Base-by-base conservation (phyloP, 2,329 filamentous ascomycete species). In the Hypomyces perniciosus region DNA sequence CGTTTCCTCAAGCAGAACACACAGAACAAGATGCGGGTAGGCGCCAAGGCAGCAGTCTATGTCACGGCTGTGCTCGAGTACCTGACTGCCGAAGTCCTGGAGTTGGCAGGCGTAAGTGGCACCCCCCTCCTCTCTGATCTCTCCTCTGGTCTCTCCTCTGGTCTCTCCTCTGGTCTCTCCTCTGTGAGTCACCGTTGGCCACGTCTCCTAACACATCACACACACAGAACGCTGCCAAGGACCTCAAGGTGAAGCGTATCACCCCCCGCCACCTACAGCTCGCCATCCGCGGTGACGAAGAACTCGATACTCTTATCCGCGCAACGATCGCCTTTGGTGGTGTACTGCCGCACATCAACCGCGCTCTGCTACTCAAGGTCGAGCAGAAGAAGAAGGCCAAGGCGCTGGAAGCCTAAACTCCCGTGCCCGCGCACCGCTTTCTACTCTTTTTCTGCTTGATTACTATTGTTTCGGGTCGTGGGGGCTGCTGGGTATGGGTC, bases 181-280 rank as follows among this genome's bases (percentile, higher is more conserved):
- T 9, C 46, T 44, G 20, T 33, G 44, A 52, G 28, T 52, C 39
- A 49, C 47, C 8, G 12, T 38, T 42, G 46, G 60, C 51, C 5
- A 38, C 56, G 29, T 55, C 52, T 48, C 43, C 60, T 64, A 40
- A 65, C 59, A n/a, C 13, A 31, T 35, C 45, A 13, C 34, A 39
- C 45, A 13, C 34, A 39, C 63, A 86, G 82, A 99, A 99, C 71
- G 93, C 93, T 48, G 93, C 93, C 72, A 97, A 97, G 81, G 93
- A 99, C 72, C 87, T 97, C 68, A 99, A 97, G 76, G 93, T 97
- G 76, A 99, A 97, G 85, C 93, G 93, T 74, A 99, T 99, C 73
- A 97, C 92, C 9, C 93, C 93, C 51, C 91, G 93, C 71, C 93
- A 99, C 72, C 77, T 99, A 59, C 93, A 99, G 73, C 88, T 99